Evolutionary conservation across 2,329 filamentous ascomycete genomes (phyloP).

Genomic region (Domatiomyces catenatus): DNA sequence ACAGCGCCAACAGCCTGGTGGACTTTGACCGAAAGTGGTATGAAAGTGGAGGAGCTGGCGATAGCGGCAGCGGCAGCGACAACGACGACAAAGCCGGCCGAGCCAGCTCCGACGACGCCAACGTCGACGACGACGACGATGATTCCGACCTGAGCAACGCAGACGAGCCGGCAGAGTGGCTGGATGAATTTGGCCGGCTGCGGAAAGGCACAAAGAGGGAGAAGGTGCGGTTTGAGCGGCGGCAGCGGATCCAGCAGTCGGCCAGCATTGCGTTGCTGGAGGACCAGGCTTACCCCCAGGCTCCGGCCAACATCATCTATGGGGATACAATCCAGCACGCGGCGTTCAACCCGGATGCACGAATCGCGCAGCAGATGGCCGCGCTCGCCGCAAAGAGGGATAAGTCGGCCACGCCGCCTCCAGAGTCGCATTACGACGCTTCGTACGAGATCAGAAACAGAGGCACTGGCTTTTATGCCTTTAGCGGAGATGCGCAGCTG

Average conservation of each 20-base stretch:
- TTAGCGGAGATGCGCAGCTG: slow-evolving; percentile 58
- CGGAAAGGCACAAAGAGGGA: slow-evolving; percentile 57
- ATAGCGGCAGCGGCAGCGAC: slow-evolving; percentile 20
- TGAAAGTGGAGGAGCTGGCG: slow-evolving; percentile 31
- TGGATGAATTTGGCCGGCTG: slow-evolving; percentile 83
- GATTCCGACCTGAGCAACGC: slow-evolving; percentile 27
- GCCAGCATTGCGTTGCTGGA: slow-evolving; percentile 44
- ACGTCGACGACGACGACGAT: slow-evolving; percentile 28
- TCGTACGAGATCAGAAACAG: slow-evolving; percentile 69
- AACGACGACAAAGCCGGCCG: slow-evolving; percentile 26
- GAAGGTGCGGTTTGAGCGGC: slow-evolving; percentile 46
- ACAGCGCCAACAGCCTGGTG: slow-evolving; percentile 44
- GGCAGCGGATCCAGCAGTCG: slow-evolving; percentile 31
- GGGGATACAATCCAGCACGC: slow-evolving; percentile 71
- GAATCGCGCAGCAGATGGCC: slow-evolving; percentile 53
- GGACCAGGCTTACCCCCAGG: slow-evolving; percentile 41
- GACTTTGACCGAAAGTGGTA: slow-evolving; percentile 97
- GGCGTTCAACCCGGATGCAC: slow-evolving; percentile 65
- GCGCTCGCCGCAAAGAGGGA: slow-evolving; percentile 64
- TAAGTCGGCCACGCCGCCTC: slow-evolving; percentile 62
- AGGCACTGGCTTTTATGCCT: slow-evolving; percentile 83
- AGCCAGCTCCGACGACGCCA: slow-evolving; percentile 20
- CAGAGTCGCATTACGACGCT: slow-evolving; percentile 72
- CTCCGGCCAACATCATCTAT: slow-evolving; percentile 58
- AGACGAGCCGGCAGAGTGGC: slow-evolving; percentile 63